These are phyloP conservation scores for Plasmodium sp. DNA, from an alignment of 169 alveolate species.

Conservation along the genomic window DNA sequence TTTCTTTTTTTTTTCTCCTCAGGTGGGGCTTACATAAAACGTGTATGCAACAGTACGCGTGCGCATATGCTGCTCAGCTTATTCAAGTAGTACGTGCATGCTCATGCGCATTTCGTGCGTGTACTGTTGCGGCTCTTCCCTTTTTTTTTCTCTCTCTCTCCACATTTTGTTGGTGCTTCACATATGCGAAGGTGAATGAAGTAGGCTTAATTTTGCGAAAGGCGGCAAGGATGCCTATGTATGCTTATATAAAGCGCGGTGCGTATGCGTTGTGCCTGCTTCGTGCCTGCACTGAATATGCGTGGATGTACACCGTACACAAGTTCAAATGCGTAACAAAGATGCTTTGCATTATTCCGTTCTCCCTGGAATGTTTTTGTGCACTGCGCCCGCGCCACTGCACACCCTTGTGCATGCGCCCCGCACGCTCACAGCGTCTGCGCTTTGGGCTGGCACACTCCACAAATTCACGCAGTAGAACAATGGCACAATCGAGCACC, in stretches of 20 bases:
- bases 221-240: background rate
- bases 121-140: background rate
- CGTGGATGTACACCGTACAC: background rate
- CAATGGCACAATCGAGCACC: background rate
- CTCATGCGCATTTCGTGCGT: background rate
- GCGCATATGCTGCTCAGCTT: background rate
- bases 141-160: background rate
- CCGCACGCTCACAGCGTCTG: background rate
- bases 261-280: background rate
- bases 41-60: background rate
- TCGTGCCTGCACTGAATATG: background rate
- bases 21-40: background rate
- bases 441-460: background rate
- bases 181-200: background rate
- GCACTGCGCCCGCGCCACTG: background rate
- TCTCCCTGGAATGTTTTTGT: background rate
- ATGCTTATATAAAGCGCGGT: background rate
- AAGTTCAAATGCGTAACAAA: background rate
- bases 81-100: background rate
- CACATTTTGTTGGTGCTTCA: background rate
- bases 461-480: background rate
- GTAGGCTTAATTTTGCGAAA: background rate
- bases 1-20: background rate
- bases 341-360: background rate
- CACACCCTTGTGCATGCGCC: background rate